Evolutionary conservation across 352 stramenopile genomes (phyloP), one percentile per base, ranked within the genome.

Genomic region (Blastocystis sp.): DNA sequence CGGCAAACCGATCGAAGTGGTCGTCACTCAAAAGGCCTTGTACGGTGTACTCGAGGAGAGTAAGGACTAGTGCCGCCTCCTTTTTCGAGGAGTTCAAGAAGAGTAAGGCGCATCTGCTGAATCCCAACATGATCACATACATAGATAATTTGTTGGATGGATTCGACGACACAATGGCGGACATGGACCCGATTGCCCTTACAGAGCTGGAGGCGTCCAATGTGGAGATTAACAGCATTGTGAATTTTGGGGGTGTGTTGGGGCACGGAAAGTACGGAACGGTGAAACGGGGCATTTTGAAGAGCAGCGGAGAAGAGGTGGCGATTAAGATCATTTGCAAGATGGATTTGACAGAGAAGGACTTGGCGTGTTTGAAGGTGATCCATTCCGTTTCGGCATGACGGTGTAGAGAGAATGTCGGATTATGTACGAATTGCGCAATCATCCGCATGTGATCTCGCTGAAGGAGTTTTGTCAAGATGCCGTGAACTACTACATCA

Each of bases 261-360:
- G 71, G 71, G 9, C 71, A 81, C 53, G 71, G 71, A 2, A 81
- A 81, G 23, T 81, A 81, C 53, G 71, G 71, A 23, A 66, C 45
- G 3, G 71, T 81, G 17, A n/a, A 28, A 21, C 10, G 23, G 53
- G 71, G 40, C 7, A 28, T 81, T 23, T 43, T 81, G 43, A 7
- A 14, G 17, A 65, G 21, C 45, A 81, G 48, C 19, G 56, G 56
- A 17, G 71, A 81, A 41, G 97, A 99, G 78, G 95, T 99, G 38
- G 97, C 97, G 43, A 93, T 99, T 65, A 99, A 99, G 89, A 96
- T 98, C 67, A 91, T 99, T 77, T 94, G 97, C 88, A 99, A 99
- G 90, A 91, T 91, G 77, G 96, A 99, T 91, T 92, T 99, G 11
- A 92, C 97, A 53, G 98, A 98, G 91, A 94, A 93, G 62, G 95